phyloP scores from a whole-genome alignment of 192 early-diverging fungal species.

The Piromyces sp. region DNA sequence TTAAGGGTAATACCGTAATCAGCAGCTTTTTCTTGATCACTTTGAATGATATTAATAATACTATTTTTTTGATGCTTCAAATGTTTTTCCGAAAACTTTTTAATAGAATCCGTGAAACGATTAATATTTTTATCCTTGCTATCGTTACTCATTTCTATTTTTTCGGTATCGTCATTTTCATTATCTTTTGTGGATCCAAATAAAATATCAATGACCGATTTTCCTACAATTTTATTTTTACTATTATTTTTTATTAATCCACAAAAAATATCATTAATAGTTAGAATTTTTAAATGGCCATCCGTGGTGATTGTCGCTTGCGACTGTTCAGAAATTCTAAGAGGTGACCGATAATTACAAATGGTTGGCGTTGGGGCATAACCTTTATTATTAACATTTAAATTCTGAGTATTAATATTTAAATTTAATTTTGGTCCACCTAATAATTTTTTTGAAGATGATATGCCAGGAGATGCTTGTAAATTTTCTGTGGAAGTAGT shows the following conservation, averaged over 20 bases:
- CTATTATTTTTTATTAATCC: not conserved
- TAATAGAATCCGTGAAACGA: not conserved
- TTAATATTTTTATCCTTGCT: not conserved
- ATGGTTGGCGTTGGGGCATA: not conserved
- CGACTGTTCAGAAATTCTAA: not conserved
- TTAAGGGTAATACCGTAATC: not conserved
- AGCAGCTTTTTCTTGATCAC: not conserved
- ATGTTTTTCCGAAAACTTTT: not conserved
- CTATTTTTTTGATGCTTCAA: not conserved
- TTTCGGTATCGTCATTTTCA: not conserved
- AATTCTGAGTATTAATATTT: not conserved
- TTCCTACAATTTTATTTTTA: not conserved
- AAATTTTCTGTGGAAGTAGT: not conserved
- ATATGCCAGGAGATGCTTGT: not conserved
- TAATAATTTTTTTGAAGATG: not conserved
- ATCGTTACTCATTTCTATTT: not conserved
- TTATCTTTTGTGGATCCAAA: not conserved
- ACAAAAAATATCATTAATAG: constrained; percentile 40
- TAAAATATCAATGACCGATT: not conserved
- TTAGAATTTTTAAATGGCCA: constrained; percentile 20
- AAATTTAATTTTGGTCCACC: not conserved
- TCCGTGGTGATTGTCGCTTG: constrained; percentile 43
- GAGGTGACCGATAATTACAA: not conserved
- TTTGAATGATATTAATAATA: not conserved
- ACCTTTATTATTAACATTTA: not conserved